Base-by-base conservation (phyloP, 768 basidiomycete genomes). In the Cytidiella melzeri region DNA sequence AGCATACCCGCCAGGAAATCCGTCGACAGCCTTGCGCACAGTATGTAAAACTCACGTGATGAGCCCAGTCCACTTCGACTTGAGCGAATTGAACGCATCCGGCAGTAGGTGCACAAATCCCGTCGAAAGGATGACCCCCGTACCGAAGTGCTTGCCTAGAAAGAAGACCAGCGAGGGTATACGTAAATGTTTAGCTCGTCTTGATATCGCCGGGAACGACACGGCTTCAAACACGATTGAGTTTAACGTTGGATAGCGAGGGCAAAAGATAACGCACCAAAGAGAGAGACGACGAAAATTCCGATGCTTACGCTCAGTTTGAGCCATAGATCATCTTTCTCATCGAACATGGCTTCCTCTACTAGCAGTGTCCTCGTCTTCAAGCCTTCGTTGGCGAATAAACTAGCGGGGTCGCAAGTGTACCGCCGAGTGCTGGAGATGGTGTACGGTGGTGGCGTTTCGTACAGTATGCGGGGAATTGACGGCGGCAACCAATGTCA, bases 91-190 rank as follows among this genome's bases (percentile, higher is more conserved):
- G 57, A 87, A 90, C 0, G 87, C 79, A 50, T 90, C 87, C 54
- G 87, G 83, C 11, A 92, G 70, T 7, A 92, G 70, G 62, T 92
- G 89, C 15, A 84, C 81, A 56, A 92, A 92, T 0, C 87, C 88
- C 0, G 89, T 92, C 3, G 88, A 81, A 3, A 92, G 64, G 27
- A 92, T 92, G 12, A 88, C 87, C 10, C 87, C 87, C 12, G 89
- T 91, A 28, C 89, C 89, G 57, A 91, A 90, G 61, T 92, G 89
- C 58, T 90, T 92, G 34, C 85, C 87, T n/a, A 88, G 71, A 64
- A 92, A 91, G 62, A 92, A 91, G 15, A 84, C 58, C 13, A 86
- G 68, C 20, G 74, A 73, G 1, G 86, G 87, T 56, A 88, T 81
- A 45, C 74, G 73, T 19, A 89, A 57, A 49, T 71, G 71, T 5